phyloP scores from a whole-genome alignment of 257 asterid species.

The Verbascum thapsus region DNA sequence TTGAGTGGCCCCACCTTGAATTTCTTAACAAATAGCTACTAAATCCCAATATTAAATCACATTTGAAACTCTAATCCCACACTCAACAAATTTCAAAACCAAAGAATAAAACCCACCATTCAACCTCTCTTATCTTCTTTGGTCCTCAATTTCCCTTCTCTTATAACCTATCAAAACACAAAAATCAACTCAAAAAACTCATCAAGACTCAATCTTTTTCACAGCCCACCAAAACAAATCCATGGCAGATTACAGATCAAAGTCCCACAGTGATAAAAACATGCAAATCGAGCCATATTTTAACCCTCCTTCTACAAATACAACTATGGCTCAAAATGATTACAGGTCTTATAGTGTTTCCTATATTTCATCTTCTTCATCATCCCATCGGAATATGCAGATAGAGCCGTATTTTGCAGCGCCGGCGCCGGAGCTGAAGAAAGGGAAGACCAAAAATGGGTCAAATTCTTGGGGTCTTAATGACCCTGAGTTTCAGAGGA shows the following conservation, averaged over 20 bases:
- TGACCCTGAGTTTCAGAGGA: constrained; percentile 56
- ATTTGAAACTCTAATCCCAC: too few species aligned
- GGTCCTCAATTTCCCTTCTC: too few species aligned
- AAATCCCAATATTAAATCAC: constrained; percentile 22
- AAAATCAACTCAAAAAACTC: too few species aligned
- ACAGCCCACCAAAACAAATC: too few species aligned
- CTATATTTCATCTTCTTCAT: constrained; percentile 20
- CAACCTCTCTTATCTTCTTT: too few species aligned
- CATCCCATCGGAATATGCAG: constrained; percentile 23
- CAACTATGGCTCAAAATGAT: constrained; percentile 29
- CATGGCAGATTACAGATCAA: too few species aligned
- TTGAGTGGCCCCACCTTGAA: constrained; percentile 22
- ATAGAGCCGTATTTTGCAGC: constrained; percentile 20
- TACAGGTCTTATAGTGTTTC: constrained; percentile 47
- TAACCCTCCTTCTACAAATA: constrained; percentile 23
- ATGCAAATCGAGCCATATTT: constrained; percentile 50
- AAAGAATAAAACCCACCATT: too few species aligned
- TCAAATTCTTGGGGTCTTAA: constrained; percentile 42
- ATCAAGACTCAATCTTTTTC: too few species aligned
- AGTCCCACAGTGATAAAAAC: too few species aligned
- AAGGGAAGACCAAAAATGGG: constrained; percentile 39
- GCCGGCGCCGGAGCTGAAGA: constrained; percentile 40
- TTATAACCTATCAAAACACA: too few species aligned
- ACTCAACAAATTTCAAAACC: too few species aligned
- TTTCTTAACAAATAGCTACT: background rate